Evolutionary conservation across 371 early-diverging fungal genomes (phyloP).

Genomic region (Saksenaea vasiformis): DNA sequence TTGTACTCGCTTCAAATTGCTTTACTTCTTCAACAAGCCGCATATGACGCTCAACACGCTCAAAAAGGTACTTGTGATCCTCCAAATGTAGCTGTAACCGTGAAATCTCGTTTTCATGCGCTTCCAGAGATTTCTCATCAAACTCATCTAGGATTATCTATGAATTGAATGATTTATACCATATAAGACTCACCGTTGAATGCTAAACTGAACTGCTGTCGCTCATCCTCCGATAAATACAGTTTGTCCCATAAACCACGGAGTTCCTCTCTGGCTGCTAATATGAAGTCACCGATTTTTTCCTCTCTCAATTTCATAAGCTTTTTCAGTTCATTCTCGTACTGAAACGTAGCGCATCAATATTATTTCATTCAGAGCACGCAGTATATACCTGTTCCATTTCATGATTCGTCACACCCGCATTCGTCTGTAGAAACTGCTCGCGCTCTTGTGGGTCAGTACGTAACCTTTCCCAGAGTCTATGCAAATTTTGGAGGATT

Average conservation of each 20-base stretch:
- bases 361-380: not conserved
- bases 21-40: slow-evolving; percentile 38
- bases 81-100: slow-evolving; percentile 31
- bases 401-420: slow-evolving; percentile 27
- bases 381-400: slow-evolving; percentile 24
- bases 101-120: slow-evolving; percentile 41
- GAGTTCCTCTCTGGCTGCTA: slow-evolving; percentile 36
- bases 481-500: slow-evolving; percentile 27
- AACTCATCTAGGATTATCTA: slow-evolving; percentile 14
- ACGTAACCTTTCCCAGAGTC: slow-evolving; percentile 40
- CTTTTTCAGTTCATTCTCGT: slow-evolving; percentile 32
- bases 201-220: slow-evolving; percentile 30
- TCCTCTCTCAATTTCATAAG: slow-evolving; percentile 36
- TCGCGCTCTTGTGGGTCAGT: slow-evolving; percentile 26
- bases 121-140: slow-evolving; percentile 24
- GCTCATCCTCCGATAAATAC: slow-evolving; percentile 36
- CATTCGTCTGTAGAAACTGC: slow-evolving; percentile 23
- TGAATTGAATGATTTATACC: not conserved
- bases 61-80: slow-evolving; percentile 44
- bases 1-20: slow-evolving; percentile 45
- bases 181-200: slow-evolving; percentile 17
- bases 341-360: slow-evolving; percentile 10
- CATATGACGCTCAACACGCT: slow-evolving; percentile 42
- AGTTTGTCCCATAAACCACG: slow-evolving; percentile 39
- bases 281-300: slow-evolving; percentile 42